Evolutionary conservation across 2,329 filamentous ascomycete species (phyloP), one percentile per base, ranked within the genome.

Genomic region (Calonectria honghensis): DNA sequence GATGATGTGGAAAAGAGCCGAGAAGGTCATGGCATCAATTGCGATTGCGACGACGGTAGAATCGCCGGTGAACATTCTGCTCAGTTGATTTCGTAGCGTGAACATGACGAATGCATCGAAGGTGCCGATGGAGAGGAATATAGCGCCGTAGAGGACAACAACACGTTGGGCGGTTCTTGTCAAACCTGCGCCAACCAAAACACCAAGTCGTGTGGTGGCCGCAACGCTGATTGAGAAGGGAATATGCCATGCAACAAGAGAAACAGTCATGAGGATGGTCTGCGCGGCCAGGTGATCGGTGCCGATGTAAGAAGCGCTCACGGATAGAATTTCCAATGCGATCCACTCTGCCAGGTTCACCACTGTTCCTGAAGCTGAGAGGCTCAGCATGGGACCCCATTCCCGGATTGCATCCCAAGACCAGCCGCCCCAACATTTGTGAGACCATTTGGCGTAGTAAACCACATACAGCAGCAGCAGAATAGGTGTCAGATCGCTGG

Each of bases 401-500:
- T 85, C 83, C 2, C 79, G 79, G n/a, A 86, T 70, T 0, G 84
- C 84, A 4, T 81, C 76, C 6, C 81, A 75, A 5, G 86, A 86
- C 61, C 87, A 85, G 0, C 87, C 86, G 6, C 84, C 85, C 87
- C 87, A 80, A 32, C 79, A 81, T 45, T 80, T 59, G 24, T 78
- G 79, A 0, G 79, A 79, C 20, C 75, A 73, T 35, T 85, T 83
- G 3, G 86, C 87, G 72, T 86, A 85, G 35, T 51, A 82, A 31
- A 87, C 81, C 14, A 86, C 83, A 73, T 90, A 90, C 1, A 86
- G 51, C 29, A 88, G 83, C 1, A 91, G 84, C 1, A 90, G 79
- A 0, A 89, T 31, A 0, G 88, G 88, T 0, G 89, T 85, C 2
- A 90, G 82, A 37, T 87, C 86, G 69, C 90, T 89, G 14, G 87